Base-by-base conservation (phyloP, 345 rosid species). In the Cardiospermum halicacabum region DNA sequence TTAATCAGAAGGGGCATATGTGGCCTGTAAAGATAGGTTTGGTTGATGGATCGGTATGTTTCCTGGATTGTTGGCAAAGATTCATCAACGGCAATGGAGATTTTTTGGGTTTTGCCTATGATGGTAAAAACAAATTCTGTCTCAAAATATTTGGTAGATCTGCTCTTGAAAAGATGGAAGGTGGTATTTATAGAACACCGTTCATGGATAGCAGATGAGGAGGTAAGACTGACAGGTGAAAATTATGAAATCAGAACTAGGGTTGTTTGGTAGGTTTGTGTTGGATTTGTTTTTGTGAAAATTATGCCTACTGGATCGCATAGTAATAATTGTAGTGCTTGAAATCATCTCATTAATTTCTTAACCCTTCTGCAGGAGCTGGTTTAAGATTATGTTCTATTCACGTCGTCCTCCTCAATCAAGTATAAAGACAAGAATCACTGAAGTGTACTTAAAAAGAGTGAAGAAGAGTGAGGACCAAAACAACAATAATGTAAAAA, bases 231-330 rank as follows among this genome's bases (percentile, higher is more conserved):
- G 3, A 31, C 53, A 2, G 65, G 7, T 15, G 49, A 5, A 43
- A 5, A 2, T 60, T 16, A 16, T 21, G n/a, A 47, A 16, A 19
- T 60, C 19, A 48, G 28, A 15, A 62, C 32, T 39, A 24, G 50
- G 30, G 27, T 25, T 53, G 22, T 15, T 43, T 53, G 18, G 15
- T 43, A 24, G 49, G 36, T 67, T 64, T 42, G 25, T 25, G 53
- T 49, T 50, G 6, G 8, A 1, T 34, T 49, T 26, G 28, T 15
- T 31, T 26, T n/a, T n/a, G n/a, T n/a, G 43, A 88, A 85, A 74
- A 19, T 89, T 11, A 39, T 85, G 70, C 82, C 83, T 68, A 36
- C 72, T 50, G 75, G 50, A 30, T 51, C 78, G 49, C 65, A 86
- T n/a, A 39, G 39, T 34, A 34, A 11, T 34, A 32, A 32, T 32